These are phyloP conservation scores for Plasmodium falciparum DNA, from an alignment of 169 alveolate species.

Conservation along the genomic window DNA sequence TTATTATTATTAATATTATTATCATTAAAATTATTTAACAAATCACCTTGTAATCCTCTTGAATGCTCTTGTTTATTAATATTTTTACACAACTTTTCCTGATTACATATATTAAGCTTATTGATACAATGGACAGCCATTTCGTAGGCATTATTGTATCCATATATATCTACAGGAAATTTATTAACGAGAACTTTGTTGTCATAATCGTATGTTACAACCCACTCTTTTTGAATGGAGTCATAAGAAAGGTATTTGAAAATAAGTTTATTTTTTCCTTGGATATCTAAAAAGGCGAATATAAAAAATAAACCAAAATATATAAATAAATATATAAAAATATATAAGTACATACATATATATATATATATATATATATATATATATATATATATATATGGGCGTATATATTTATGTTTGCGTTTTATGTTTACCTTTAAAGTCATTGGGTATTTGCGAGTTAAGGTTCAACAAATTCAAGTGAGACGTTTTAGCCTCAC, in stretches of 20 bases:
- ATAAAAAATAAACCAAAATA: neutral
- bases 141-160: constrained; percentile 74
- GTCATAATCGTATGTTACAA: constrained; percentile 72
- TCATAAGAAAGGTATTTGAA: constrained; percentile 68
- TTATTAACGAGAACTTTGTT: constrained; percentile 67
- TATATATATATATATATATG: neutral
- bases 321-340: neutral
- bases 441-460: constrained; percentile 73
- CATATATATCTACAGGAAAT: constrained; percentile 68
- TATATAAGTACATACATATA: neutral
- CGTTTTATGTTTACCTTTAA: constrained; percentile 37
- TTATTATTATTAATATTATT: neutral
- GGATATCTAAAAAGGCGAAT: constrained; percentile 26
- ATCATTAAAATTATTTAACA: neutral
- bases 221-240: constrained; percentile 76
- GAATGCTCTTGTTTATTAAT: constrained; percentile 17
- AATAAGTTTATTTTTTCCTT: constrained; percentile 66
- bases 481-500: constrained; percentile 73
- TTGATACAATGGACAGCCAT: constrained; percentile 77
- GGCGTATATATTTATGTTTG: neutral
- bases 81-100: constrained; percentile 47
- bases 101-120: constrained; percentile 54
- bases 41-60: constrained; percentile 28
- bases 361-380: neutral
- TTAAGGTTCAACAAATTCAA: constrained; percentile 51